Conservation (phyloP, 1,139 yeast genomes). For the Hyphopichia burtonii region DNA sequence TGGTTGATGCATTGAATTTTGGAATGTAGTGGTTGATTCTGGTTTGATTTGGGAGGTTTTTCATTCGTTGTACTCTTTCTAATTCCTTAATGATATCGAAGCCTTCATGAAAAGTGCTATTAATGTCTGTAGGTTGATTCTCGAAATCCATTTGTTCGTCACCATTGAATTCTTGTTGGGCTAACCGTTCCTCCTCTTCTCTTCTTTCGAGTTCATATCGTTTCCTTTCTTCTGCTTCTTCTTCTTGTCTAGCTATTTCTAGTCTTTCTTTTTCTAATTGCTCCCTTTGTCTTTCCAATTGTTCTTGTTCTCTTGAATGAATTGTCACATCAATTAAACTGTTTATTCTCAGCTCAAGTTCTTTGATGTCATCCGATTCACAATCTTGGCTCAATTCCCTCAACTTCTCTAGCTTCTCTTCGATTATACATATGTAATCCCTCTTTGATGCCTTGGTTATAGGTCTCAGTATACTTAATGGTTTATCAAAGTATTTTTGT, state of each 20-base stretch:
- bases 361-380: slow-evolving; percentile 1
- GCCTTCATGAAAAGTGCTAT: neutral
- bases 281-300: neutral
- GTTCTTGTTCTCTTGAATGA: neutral
- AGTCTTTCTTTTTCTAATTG: neutral
- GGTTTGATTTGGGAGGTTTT: neutral
- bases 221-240: neutral
- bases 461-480: neutral
- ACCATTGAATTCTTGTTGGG: neutral
- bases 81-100: slow-evolving; percentile 4
- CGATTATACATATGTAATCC: neutral
- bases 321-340: neutral
- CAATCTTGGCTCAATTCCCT: neutral
- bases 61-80: slow-evolving; percentile 6
- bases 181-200: neutral
- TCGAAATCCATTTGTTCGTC: neutral
- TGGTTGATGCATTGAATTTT: neutral
- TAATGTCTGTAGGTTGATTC: neutral
- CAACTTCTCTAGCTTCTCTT: slow-evolving; percentile 3
- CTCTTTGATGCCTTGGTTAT: neutral
- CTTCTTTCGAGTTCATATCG: neutral
- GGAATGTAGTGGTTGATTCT: neutral
- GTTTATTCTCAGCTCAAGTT: slow-evolving; percentile 1
- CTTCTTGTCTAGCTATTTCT: neutral
- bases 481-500: neutral